Evolutionary conservation across 1,284 basidiomycete species (phyloP), one percentile per base, ranked within the genome.

Genomic region (Erythrobasidium hasegawianum): DNA sequence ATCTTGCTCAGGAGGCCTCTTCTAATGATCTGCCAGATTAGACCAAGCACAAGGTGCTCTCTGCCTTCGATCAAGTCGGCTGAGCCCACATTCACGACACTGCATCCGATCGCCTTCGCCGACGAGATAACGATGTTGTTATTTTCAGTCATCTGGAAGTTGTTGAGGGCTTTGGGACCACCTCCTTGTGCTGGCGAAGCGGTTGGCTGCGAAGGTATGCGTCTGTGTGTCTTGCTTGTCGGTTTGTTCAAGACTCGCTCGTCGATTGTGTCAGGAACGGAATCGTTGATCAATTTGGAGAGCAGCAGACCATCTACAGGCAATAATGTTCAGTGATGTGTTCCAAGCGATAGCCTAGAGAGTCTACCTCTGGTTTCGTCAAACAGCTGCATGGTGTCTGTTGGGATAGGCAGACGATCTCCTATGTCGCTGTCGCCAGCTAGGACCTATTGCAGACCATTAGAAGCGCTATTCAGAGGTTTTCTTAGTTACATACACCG

Each of bases 101-200:
- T 94, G 77, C 96, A 97, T 40, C 95, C 95, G 72, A 98, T 97
- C 78, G 90, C 95, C 79, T 97, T 95, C 49, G 95, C 86, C 33
- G 96, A 98, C 10, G 90, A 89, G 79, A 98, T 97, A 76, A 98
- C 95, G 74, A 98, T 95, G 80, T 97, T 98, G 83, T 98, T 97
- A 83, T 98, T 98, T 79, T 98, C 95, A 0, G 95, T 97, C 78
- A 97, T 97, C 76, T 97, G 93, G 85, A 98, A 98, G 0, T 89
- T 89, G 76, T 92, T 97, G 67, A 94, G 84, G 1, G 68, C 66
- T 59, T 71, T 71, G 8, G 70, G 62, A 3, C 68, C 40, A 3
- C 65, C 52, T 61, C 69, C 54, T 2, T 64, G 58, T 4, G 70
- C 64, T 4, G 69, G 72, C 14, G 70, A 64, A 9, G 57, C 53